These are phyloP conservation scores for Saccharomyces paradoxus DNA, from an alignment of 805 yeast species.

Conservation along the genomic window DNA sequence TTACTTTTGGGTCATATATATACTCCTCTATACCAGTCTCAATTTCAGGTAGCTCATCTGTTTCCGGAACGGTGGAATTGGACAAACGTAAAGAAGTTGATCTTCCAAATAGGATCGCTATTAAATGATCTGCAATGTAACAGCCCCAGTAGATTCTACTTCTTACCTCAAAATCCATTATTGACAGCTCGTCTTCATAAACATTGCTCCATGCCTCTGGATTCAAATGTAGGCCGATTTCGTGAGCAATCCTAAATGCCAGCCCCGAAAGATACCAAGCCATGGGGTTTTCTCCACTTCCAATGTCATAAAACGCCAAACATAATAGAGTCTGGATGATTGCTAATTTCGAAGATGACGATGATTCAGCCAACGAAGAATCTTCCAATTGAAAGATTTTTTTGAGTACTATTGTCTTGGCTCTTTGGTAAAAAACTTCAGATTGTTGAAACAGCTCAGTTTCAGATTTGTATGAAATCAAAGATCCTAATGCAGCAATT, in stretches of 20 bases:
- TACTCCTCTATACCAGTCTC: conserved; percentile 49
- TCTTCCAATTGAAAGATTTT: conserved; percentile 31
- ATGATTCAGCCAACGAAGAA: conserved; percentile 17
- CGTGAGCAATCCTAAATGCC: conserved; percentile 53
- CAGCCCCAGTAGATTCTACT: conserved; percentile 57
- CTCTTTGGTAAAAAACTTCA: conserved; percentile 38
- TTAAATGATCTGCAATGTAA: conserved; percentile 51
- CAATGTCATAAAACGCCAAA: conserved; percentile 50
- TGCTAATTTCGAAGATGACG: conserved; percentile 39
- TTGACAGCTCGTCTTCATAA: conserved; percentile 32
- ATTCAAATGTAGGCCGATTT: conserved; percentile 49
- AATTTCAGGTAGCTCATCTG: conserved; percentile 48
- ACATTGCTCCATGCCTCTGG: conserved; percentile 46
- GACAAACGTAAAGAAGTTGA: conserved; percentile 44
- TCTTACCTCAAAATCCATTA: conserved; percentile 44
- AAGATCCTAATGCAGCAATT: conserved; percentile 48
- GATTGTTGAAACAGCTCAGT: conserved; percentile 32
- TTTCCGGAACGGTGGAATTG: conserved; percentile 52
- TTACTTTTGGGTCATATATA: conserved; percentile 29
- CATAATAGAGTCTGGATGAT: conserved; percentile 46
- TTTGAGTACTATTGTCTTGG: conserved; percentile 35
- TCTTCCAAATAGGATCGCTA: conserved; percentile 46
- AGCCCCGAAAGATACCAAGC: conserved; percentile 56
- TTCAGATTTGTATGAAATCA: conserved; percentile 33
- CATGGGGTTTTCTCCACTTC: conserved; percentile 45